Evolutionary conservation across 495 filamentous ascomycete species (phyloP), one percentile per base, ranked within the genome.

Genomic region (Podospora didyma): DNA sequence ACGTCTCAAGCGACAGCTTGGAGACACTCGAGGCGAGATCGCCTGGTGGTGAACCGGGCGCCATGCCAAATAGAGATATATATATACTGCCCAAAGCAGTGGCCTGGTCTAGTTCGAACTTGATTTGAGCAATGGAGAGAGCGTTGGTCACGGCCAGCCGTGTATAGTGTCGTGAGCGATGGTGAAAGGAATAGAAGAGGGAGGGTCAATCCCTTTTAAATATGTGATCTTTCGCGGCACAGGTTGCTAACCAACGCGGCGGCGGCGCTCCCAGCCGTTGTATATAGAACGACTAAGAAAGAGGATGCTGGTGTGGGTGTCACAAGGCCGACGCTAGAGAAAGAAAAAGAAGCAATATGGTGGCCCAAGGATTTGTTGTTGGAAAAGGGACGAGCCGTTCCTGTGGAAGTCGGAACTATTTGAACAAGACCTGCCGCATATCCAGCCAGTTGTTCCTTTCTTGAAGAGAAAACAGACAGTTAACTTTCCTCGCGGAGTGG

Each of bases 1-100:
- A 22, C 35, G 64, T 58, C 26, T 69, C 68, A 26, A 77, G 62
- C 7, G 73, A 69, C 17, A 78, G 68, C 46, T 75, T 74, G 49
- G 69, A 60, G 54, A 79, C 49, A 39, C 46, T 46, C 2, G 71
- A 61, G 22, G 58, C 20, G 37, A 70, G 39, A 16, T 67, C 63
- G 57, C 53, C 49, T 49, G 58, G 6, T 44, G 42, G 2, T 41
- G 20, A 37, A 12, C 56, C 49, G 49, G 68, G 51, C 5, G 68
- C 45, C 61, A 66, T 70, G 46, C 37, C 54, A 56, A 31, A 39
- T 14, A 11, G 21, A 0, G 46, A 3, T 6, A 46, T 46, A 19
- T 46, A 20, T 16, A 22, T 21, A 23, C 3, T 12, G 9, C 22
- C 39, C 12, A 42, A 17, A 2, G 6, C 10, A 17, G 39, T 42